Percentiles rank a stretch among this genome's conserved stretches.
These are phyloP conservation scores for Plantago ovata DNA, from an alignment of 257 asterid genomes.

Conservation along the genomic window DNA sequence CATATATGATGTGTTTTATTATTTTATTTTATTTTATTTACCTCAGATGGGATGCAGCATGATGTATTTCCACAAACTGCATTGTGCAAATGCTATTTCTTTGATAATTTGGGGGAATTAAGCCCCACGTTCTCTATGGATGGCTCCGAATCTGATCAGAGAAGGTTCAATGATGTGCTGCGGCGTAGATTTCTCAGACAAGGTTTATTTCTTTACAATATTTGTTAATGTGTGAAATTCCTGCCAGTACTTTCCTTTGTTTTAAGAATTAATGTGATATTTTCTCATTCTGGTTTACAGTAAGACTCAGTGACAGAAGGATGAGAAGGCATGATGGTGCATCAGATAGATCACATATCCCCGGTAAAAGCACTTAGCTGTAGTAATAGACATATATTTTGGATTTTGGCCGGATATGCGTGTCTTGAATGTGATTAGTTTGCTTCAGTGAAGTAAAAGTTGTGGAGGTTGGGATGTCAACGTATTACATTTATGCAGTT, in stretches of 20 bases:
- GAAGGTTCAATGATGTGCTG: slow-evolving; percentile 57
- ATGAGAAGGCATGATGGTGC: slow-evolving; percentile 44
- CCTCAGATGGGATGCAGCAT: slow-evolving; percentile 60
- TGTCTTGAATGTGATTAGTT: not conserved
- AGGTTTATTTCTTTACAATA: slow-evolving; percentile 35
- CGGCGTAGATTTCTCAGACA: slow-evolving; percentile 89
- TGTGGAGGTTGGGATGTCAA: slow-evolving; percentile 4
- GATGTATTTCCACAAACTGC: slow-evolving; percentile 71
- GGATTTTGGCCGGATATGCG: not conserved
- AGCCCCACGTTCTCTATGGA: slow-evolving; percentile 29
- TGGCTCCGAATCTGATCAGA: slow-evolving; percentile 33
- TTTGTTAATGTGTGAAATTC: slow-evolving; percentile 18
- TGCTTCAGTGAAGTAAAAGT: not conserved
- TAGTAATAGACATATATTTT: slow-evolving; percentile 4
- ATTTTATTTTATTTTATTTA: too few relatives aligned
- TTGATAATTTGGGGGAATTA: slow-evolving; percentile 57
- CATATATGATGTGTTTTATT: slow-evolving; percentile 3
- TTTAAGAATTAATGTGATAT: not conserved
- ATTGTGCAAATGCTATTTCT: slow-evolving; percentile 91
- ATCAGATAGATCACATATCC: slow-evolving; percentile 21
- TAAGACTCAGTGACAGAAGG: slow-evolving; percentile 63
- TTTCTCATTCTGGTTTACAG: slow-evolving; percentile 31
- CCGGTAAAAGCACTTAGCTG: slow-evolving; percentile 39
- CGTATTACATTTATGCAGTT: not conserved
- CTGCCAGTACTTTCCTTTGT: not conserved